A percentile compares a stretch with the other conserved stretches of the same genome.
phyloP scores from a whole-genome alignment of 2,329 filamentous ascomycete species.

The Drechmeria coniospora region DNA sequence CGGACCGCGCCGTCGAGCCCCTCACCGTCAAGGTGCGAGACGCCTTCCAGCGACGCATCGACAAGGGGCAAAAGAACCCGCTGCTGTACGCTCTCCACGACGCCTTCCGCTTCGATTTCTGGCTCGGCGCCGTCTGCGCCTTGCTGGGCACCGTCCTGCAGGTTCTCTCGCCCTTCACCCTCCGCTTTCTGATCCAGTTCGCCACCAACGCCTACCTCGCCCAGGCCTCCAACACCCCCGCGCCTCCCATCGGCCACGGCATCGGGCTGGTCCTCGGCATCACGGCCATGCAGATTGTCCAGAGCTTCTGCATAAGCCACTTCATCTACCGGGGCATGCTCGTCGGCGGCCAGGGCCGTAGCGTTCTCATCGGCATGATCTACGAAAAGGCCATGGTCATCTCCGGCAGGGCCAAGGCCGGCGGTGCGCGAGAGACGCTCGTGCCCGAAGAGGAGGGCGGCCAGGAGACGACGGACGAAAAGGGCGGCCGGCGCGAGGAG shows the following conservation, averaged over 20 bases:
- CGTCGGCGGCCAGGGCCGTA: constrained; percentile 70
- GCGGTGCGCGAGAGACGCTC: constrained; percentile 34
- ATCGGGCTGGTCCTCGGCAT: constrained; percentile 76
- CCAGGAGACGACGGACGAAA: constrained; percentile 23
- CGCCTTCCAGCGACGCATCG: constrained; percentile 54
- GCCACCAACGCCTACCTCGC: constrained; percentile 66
- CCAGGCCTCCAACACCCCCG: constrained; percentile 27
- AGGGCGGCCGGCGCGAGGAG: constrained; percentile 14
- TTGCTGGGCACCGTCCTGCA: constrained; percentile 59
- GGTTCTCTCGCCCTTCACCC: constrained; percentile 69
- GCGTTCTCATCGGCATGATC: constrained; percentile 68
- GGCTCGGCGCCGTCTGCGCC: constrained; percentile 66
- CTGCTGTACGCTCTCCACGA: constrained; percentile 73
- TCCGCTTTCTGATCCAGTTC: constrained; percentile 78
- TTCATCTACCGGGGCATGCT: constrained; percentile 91
- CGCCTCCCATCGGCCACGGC: constrained; percentile 58
- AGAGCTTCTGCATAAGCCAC: constrained; percentile 72
- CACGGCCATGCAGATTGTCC: constrained; percentile 68
- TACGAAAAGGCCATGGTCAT: constrained; percentile 89
- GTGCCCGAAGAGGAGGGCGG: constrained; percentile 25
- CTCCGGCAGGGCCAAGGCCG: constrained; percentile 75
- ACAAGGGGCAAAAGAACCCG: constrained; percentile 54
- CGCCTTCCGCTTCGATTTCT: constrained; percentile 72
- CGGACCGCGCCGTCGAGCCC: constrained; percentile 54
- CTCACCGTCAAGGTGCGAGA: constrained; percentile 51